Conservation (phyloP, 2,329 filamentous ascomycete species). For the Venturia carpophila region DNA sequence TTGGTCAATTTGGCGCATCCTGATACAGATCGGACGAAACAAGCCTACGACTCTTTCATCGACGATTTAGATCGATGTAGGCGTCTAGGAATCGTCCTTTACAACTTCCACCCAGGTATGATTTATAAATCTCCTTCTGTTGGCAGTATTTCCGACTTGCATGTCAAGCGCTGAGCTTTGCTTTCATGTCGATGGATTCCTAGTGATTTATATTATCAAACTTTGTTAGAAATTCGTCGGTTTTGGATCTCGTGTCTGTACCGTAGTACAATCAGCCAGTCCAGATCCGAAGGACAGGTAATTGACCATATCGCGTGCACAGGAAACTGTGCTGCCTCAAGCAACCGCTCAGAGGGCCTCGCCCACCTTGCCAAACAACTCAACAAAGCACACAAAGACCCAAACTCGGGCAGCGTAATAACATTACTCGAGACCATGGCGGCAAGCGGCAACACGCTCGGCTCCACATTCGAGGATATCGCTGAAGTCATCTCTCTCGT, state of each 20-base stretch:
- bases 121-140: background rate
- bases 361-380: constrained; percentile 71
- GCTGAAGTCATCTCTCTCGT: constrained; percentile 73
- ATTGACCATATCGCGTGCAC: background rate
- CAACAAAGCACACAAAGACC: constrained; percentile 68
- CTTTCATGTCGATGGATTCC: background rate
- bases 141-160: background rate
- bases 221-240: background rate
- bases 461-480: constrained; percentile 77
- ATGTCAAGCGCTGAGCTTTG: background rate
- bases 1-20: constrained; percentile 90
- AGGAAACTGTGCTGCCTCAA: constrained; percentile 64
- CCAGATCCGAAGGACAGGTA: too few species aligned
- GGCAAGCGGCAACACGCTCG: constrained; percentile 78
- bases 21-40: constrained; percentile 68
- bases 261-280: background rate
- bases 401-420: constrained; percentile 59
- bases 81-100: constrained; percentile 75
- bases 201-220: background rate
- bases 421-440: constrained; percentile 96
- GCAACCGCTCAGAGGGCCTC: constrained; percentile 61
- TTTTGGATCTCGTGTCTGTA: background rate
- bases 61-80: constrained; percentile 86
- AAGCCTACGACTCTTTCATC: constrained; percentile 78
- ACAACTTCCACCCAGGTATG: constrained; percentile 82